Evolutionary conservation across 2,329 filamentous ascomycete species (phyloP).

Genomic region (Aureobasidium sp.): DNA sequence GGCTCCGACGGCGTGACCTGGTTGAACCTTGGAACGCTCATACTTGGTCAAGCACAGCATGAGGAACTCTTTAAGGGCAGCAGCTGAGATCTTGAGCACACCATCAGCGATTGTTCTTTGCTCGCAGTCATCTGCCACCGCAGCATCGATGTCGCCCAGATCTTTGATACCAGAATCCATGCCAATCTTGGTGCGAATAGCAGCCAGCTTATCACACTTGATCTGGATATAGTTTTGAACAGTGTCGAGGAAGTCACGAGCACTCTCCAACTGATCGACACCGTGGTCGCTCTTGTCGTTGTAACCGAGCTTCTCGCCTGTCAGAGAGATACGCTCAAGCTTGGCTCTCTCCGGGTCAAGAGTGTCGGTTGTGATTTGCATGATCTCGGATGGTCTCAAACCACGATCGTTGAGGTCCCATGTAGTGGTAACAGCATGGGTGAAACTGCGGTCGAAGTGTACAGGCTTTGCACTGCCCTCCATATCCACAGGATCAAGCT

Average conservation of each 20-base stretch:
- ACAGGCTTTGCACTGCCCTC: constrained; percentile 89
- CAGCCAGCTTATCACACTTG: constrained; percentile 22
- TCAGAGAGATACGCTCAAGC: constrained; percentile 53
- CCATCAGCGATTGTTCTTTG: constrained; percentile 47
- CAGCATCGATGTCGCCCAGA: background rate
- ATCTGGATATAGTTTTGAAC: constrained; percentile 60
- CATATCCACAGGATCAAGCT: constrained; percentile 95
- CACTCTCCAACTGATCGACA: constrained; percentile 58
- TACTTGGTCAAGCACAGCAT: constrained; percentile 80
- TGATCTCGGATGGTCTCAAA: constrained; percentile 66
- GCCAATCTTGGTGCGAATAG: constrained; percentile 16
- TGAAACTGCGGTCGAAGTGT: constrained; percentile 84
- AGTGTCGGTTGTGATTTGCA: constrained; percentile 56
- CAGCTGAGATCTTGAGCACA: constrained; percentile 73
- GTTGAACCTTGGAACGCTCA: constrained; percentile 81
- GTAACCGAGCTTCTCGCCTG: constrained; percentile 56
- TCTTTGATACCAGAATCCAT: constrained; percentile 11
- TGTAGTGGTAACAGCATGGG: constrained; percentile 65
- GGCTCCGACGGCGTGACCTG: constrained; percentile 90
- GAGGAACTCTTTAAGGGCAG: constrained; percentile 69
- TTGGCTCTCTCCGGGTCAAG: constrained; percentile 60
- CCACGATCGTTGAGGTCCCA: constrained; percentile 70
- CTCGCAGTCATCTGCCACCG: constrained; percentile 7
- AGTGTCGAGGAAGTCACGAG: constrained; percentile 69
- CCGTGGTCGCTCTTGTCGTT: constrained; percentile 56